These are phyloP conservation scores for Dryadomyces quercivorus DNA, from an alignment of 2,329 filamentous ascomycete species.

Conservation along the genomic window DNA sequence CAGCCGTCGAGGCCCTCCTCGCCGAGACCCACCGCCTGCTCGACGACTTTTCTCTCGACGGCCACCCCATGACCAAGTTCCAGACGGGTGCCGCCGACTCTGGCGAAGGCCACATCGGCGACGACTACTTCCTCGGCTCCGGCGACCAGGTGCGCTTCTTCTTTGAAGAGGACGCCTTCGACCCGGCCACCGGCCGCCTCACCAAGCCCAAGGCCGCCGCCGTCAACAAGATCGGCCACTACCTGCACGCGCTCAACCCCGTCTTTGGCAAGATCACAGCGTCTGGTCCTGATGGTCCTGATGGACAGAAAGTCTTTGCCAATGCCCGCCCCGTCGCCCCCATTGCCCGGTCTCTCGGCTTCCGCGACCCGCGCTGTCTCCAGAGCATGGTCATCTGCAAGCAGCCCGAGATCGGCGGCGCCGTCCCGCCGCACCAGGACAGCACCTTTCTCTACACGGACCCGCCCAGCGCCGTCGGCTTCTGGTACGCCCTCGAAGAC, in stretches of 20 bases:
- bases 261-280: conserved; percentile 48
- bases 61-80: conserved; percentile 90
- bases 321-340: conserved; percentile 34
- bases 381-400: conserved; percentile 99
- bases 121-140: conserved; percentile 83
- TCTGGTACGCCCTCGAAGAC: conserved; percentile 96
- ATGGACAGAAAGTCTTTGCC: conserved; percentile 27
- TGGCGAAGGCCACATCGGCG: conserved; percentile 64
- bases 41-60: conserved; percentile 58
- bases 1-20: conserved; percentile 57
- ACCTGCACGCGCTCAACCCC: conserved; percentile 55
- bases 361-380: conserved; percentile 61
- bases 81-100: conserved; percentile 61
- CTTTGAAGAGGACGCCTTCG: conserved; percentile 90
- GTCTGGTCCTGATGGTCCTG: conserved; percentile 7
- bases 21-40: conserved; percentile 65
- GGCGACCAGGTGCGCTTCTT: conserved; percentile 94
- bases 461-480: conserved; percentile 80
- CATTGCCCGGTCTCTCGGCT: conserved; percentile 61
- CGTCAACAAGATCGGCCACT: conserved; percentile 83
- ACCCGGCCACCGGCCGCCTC: conserved; percentile 45
- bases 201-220: conserved; percentile 69
- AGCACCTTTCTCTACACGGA: conserved; percentile 86
- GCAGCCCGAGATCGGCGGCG: conserved; percentile 88
- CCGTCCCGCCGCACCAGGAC: conserved; percentile 85